Evolutionary conservation across 352 stramenopile species (phyloP), one percentile per base, ranked within the genome.

Genomic region (Globisporangium iwayamae): DNA sequence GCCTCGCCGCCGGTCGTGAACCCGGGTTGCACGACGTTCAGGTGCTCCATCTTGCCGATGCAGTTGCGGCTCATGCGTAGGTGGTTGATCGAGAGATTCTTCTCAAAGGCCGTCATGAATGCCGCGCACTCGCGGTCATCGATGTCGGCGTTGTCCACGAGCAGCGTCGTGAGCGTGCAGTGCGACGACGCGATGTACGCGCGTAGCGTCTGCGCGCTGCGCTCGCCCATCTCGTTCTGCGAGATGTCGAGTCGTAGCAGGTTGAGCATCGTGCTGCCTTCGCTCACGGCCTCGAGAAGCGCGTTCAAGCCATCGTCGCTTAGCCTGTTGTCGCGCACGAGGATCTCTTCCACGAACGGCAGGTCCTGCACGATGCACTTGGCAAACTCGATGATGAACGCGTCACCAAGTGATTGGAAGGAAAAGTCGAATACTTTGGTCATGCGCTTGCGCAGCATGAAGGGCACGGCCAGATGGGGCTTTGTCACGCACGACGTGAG

Each of bases 1-100:
- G 89, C 90, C 69, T 97, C 89, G 10, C 88, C 90, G 6, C 90
- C 89, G 0, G 90, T 97, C 3, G 77, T 84, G 60, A 94, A 91
- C n/a, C 83, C 62, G 2, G 85, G 85, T 63, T 91, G 78, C 3
- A 97, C 89, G 18, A 96, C 88, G 67, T 97, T 97, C 20, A 96
- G 72, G 51, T 89, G 78, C 63, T 97, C 90, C 9, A 88, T 79
- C 66, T 94, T 88, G 34, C 90, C 90, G 36, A 97, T 94, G 54
- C 87, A 72, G 57, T 97, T 97, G 39, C 85, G 75, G 45, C 83
- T 91, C 69, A 97, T 84, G 58, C 71, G 81, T 0, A 97, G 70
- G 48, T 72, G 62, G 16, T 70, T 70, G 58, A 97, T 87, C 8
- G 83, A 93, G 14, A 81, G 58, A 55, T 97, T 96, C 62, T 85